These are phyloP conservation scores for Astrocystis sublimbata DNA, from an alignment of 495 filamentous ascomycete genomes.

Conservation along the genomic window DNA sequence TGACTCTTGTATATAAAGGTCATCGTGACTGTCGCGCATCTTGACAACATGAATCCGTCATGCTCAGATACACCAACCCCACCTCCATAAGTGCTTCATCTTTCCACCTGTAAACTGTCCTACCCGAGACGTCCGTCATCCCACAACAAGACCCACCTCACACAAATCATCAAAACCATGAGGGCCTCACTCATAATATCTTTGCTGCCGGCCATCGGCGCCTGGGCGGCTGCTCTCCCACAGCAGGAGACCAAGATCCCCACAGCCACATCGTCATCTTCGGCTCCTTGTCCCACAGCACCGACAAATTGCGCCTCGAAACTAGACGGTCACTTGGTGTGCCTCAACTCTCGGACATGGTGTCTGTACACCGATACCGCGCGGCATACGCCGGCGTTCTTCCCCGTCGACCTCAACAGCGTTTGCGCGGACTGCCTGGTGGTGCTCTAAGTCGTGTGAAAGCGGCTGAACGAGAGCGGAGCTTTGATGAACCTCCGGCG, in stretches of 20 bases:
- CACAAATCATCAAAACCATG: constrained; percentile 6
- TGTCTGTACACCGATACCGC: constrained; percentile 13
- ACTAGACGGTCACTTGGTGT: constrained; percentile 8
- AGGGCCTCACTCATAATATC: constrained; percentile 6
- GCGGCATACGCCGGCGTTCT: constrained; percentile 14
- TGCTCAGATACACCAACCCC: background rate
- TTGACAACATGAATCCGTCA: background rate
- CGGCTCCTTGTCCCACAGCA: constrained; percentile 13
- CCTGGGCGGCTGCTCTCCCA: constrained; percentile 13
- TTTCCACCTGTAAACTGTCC: background rate
- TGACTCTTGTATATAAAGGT: constrained; percentile 3
- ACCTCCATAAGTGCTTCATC: background rate
- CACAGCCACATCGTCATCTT: background rate
- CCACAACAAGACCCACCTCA: background rate
- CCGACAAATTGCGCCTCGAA: constrained; percentile 11
- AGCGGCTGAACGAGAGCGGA: too few relatives aligned
- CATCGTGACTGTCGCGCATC: background rate
- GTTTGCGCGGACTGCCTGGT: constrained; percentile 13
- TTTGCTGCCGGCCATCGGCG: constrained; percentile 10
- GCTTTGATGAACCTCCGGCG: too few relatives aligned
- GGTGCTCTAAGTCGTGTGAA: background rate
- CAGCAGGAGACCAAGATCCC: background rate
- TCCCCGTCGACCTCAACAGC: constrained; percentile 15
- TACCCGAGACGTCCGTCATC: background rate
- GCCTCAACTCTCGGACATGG: constrained; percentile 18